phyloP scores from a whole-genome alignment of 345 rosid species.

The Gossypium bickii region DNA sequence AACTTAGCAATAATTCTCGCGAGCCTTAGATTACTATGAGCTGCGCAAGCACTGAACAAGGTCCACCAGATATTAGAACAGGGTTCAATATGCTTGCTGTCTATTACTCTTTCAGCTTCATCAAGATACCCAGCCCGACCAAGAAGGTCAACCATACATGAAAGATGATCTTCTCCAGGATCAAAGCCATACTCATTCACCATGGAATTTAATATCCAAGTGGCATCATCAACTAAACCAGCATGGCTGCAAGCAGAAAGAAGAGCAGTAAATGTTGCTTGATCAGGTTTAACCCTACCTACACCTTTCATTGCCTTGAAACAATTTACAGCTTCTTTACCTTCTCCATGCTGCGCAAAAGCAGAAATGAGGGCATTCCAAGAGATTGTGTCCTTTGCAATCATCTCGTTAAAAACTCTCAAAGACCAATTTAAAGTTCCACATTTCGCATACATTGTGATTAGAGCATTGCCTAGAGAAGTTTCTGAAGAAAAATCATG shows the following conservation, averaged over 20 bases:
- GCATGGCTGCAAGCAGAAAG: constrained; percentile 81
- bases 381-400: constrained; percentile 47
- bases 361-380: constrained; percentile 78
- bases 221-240: constrained; percentile 57
- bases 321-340: constrained; percentile 46
- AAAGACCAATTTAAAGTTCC: constrained; percentile 48
- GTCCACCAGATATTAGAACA: constrained; percentile 50
- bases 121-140: constrained; percentile 74
- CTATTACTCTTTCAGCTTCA: constrained; percentile 49
- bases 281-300: constrained; percentile 39
- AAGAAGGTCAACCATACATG: constrained; percentile 70
- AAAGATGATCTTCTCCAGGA: constrained; percentile 58
- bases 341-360: constrained; percentile 66
- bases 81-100: constrained; percentile 27
- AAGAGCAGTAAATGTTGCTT: constrained; percentile 54
- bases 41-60: constrained; percentile 73
- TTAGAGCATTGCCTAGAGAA: constrained; percentile 52
- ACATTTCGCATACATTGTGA: constrained; percentile 69
- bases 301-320: constrained; percentile 46
- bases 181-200: constrained; percentile 32
- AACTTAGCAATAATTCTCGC: constrained; percentile 51
- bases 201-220: constrained; percentile 50
- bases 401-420: constrained; percentile 45
- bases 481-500: constrained; percentile 31
- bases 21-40: constrained; percentile 58